Base-by-base conservation (phyloP, 2,329 filamentous ascomycete genomes). In the Xylaria sp. region DNA sequence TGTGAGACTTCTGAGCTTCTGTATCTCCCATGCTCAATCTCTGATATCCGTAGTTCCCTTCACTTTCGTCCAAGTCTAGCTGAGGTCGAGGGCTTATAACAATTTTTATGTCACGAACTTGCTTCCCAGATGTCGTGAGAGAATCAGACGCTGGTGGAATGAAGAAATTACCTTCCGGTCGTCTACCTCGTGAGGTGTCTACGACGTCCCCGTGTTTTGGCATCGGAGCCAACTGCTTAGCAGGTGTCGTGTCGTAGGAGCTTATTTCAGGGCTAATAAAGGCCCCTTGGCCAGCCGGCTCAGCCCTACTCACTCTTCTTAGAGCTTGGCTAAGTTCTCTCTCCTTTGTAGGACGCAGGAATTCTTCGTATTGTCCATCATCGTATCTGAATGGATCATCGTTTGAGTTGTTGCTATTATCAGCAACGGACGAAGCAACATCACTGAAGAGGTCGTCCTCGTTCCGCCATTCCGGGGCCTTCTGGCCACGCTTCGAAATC, bases 351-450 rank as follows among this genome's bases (percentile, higher is more conserved):
- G 71, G 64, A 7, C 71, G 66, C 7, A 78, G 60, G 38, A 75
- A 75, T 8, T 67, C 54, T 13, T 67, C 70, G 56, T 77, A 77
- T 1, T 66, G 56, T 7, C 69, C 68, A 29, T 65, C 69, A 59
- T 80, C 78, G 54, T 78, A 81, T 44, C 70, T 69, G 65, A 81
- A 81, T 0, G 74, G 77, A 39, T 80, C 76, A 0, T 70, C 65
- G 26, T 71, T 71, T 0, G 72, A 74, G 5, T 68, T 72, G 21
- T 70, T 71, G 2, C 66, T 68, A 37, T 54, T 39, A 8, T 59
- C 62, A 4, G 51, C 59, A 8, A 66, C 65, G 20, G 50, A 72
- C 39, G 54, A 66, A 62, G n/a, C 70, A 60, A 48, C 63, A 39
- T 57, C 63, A 44, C 57, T 65, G 18, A 47, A 50, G n/a, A 56